These are phyloP conservation scores for Nannizziopsis barbatae DNA, from an alignment of 2,329 filamentous ascomycete genomes.

Conservation along the genomic window DNA sequence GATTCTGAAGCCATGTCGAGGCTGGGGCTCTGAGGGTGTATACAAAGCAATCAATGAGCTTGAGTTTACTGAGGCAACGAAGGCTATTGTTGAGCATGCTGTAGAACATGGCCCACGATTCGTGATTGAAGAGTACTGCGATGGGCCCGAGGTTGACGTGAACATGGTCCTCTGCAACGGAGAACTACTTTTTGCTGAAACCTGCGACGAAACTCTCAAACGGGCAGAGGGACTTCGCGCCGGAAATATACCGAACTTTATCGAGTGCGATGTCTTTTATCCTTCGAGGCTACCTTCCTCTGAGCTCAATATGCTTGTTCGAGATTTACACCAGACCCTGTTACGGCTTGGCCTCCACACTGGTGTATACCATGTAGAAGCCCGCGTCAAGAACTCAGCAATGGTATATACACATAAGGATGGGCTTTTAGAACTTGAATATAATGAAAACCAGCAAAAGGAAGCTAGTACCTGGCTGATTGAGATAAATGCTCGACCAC, in stretches of 20 bases:
- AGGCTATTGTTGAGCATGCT: background rate
- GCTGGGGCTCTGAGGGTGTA: slow-evolving; percentile 27
- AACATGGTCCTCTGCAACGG: slow-evolving; percentile 34
- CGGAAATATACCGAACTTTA: slow-evolving; percentile 12
- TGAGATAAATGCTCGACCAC: slow-evolving; percentile 22
- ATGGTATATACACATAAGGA: slow-evolving; percentile 15
- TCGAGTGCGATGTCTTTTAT: slow-evolving; percentile 15
- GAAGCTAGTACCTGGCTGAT: slow-evolving; percentile 15
- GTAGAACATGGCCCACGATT: slow-evolving; percentile 7
- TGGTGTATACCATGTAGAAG: slow-evolving; percentile 24
- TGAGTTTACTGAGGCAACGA: slow-evolving; percentile 20
- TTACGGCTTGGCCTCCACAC: slow-evolving; percentile 18
- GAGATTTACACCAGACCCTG: slow-evolving; percentile 17
- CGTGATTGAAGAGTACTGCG: slow-evolving; percentile 34
- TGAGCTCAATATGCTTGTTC: slow-evolving; percentile 16
- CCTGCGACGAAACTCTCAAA: slow-evolving; percentile 32
- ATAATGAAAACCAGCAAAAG: background rate
- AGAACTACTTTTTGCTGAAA: slow-evolving; percentile 32
- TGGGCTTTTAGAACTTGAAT: slow-evolving; percentile 16
- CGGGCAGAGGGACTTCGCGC: slow-evolving; percentile 17
- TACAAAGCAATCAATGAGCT: slow-evolving; percentile 21
- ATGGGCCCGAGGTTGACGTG: slow-evolving; percentile 35
- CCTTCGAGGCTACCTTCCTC: slow-evolving; percentile 18
- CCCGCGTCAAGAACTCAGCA: slow-evolving; percentile 19
- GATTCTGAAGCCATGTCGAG: slow-evolving; percentile 30